Conservation (phyloP, 495 filamentous ascomycete species). For the Penicillium herquei region DNA sequence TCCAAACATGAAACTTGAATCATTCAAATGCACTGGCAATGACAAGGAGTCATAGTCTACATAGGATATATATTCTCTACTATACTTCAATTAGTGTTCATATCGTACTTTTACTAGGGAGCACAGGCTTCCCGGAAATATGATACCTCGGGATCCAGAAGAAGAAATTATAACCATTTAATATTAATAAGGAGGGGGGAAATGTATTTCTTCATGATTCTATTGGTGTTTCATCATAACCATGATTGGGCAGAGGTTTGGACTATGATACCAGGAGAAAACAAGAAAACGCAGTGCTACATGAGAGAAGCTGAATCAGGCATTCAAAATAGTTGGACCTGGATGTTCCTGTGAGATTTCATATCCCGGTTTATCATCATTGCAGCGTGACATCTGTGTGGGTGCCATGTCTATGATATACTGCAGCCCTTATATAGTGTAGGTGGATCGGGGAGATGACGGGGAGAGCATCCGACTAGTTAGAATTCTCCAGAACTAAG, state of each 20-base stretch:
- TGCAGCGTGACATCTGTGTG: not conserved
- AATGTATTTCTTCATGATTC: not conserved
- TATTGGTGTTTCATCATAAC: not conserved
- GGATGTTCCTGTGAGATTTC: not conserved
- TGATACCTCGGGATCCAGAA: constrained; percentile 20
- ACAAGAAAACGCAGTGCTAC: too few relatives aligned
- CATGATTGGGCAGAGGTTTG: not conserved
- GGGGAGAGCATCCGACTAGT: not conserved
- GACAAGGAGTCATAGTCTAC: too few relatives aligned
- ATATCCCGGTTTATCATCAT: not conserved
- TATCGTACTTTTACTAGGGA: constrained; percentile 1
- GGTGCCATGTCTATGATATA: not conserved
- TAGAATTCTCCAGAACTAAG: not conserved
- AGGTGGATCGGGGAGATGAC: not conserved
- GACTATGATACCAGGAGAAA: not conserved
- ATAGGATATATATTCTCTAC: not conserved
- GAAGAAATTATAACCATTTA: not conserved
- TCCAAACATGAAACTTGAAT: not conserved
- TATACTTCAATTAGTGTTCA: too few relatives aligned
- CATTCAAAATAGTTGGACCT: not conserved
- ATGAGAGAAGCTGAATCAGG: too few relatives aligned
- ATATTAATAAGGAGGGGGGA: not conserved
- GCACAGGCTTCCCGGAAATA: constrained; percentile 16
- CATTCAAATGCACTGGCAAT: too few relatives aligned
- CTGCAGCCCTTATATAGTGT: not conserved